Percentiles rank a stretch among this genome's conserved stretches.
phyloP scores from a whole-genome alignment of 2,329 filamentous ascomycete species.

The Colletotrichum lupini region DNA sequence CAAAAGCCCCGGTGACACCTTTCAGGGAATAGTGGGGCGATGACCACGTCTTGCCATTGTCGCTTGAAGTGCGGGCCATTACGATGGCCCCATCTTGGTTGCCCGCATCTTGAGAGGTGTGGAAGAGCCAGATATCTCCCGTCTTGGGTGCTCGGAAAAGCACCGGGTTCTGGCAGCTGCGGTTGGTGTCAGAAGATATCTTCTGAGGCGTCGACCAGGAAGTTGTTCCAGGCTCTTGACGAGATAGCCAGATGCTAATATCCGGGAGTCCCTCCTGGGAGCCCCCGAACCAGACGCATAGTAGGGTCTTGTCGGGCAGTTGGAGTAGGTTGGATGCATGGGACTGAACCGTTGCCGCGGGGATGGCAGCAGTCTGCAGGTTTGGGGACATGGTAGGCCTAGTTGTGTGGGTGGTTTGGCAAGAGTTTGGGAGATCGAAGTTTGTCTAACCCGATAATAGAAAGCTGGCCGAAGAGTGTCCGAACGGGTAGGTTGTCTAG shows the following conservation, averaged over 20 bases:
- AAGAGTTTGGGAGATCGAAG: not conserved
- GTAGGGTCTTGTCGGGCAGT: constrained; percentile 50
- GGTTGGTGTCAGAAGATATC: constrained; percentile 50
- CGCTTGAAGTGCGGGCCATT: constrained; percentile 47
- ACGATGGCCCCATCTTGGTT: constrained; percentile 55
- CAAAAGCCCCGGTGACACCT: constrained; percentile 49
- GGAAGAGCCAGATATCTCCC: constrained; percentile 52
- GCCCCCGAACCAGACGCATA: constrained; percentile 58
- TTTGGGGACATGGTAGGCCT: not conserved
- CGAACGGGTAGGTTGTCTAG: not conserved
- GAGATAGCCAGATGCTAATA: constrained; percentile 55
- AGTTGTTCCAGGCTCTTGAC: constrained; percentile 42
- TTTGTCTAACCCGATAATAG: not conserved
- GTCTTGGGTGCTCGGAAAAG: constrained; percentile 50
- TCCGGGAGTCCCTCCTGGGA: constrained; percentile 57
- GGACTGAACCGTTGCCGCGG: constrained; percentile 53
- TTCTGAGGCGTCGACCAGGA: constrained; percentile 48
- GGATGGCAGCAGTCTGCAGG: constrained; percentile 41
- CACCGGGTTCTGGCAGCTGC: constrained; percentile 58
- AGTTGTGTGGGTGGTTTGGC: not conserved
- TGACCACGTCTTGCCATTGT: constrained; percentile 51
- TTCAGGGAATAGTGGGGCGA: constrained; percentile 45
- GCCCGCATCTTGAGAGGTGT: constrained; percentile 56
- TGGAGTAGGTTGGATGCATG: constrained; percentile 57
- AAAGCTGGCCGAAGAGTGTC: not conserved